A percentile compares a stretch with the other conserved stretches of the same genome.
Conservation (phyloP, 1,139 yeast genomes). For the Scheffersomyces insectosa region DNA sequence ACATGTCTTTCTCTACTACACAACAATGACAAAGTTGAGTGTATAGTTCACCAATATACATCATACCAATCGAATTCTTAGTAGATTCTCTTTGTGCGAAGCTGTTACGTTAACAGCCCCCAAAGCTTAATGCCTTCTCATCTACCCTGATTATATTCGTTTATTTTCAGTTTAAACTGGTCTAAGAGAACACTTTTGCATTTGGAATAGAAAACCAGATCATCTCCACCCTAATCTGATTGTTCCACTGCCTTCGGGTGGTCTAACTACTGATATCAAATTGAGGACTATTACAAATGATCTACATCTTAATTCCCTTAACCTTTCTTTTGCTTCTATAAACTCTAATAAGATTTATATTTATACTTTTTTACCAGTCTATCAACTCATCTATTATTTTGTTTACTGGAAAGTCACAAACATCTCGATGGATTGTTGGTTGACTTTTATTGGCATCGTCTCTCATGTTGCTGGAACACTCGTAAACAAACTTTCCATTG, state of each 20-base stretch:
- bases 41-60: conserved; percentile 5
- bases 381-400: no score
- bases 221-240: conserved; percentile 52
- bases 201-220: conserved; percentile 41
- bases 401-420: no score
- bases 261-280: conserved; percentile 20
- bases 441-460: no score
- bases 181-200: conserved; percentile 49
- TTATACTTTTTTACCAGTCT: no score
- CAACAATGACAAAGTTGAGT: no score
- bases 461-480: no score
- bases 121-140: conserved; percentile 53
- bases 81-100: conserved; percentile 3
- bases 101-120: conserved; percentile 9
- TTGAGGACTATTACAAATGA: conserved; percentile 44
- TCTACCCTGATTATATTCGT: conserved; percentile 54
- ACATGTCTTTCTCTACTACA: no score
- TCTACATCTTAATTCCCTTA: conserved; percentile 24
- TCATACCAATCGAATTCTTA: not conserved
- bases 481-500: no score
- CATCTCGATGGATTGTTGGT: no score
- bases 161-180: conserved; percentile 55
- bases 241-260: conserved; percentile 8
- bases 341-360: no score
- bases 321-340: no score